phyloP scores from a whole-genome alignment of 2,329 filamentous ascomycete species.

The Paracorniculantispora psalliotae region DNA sequence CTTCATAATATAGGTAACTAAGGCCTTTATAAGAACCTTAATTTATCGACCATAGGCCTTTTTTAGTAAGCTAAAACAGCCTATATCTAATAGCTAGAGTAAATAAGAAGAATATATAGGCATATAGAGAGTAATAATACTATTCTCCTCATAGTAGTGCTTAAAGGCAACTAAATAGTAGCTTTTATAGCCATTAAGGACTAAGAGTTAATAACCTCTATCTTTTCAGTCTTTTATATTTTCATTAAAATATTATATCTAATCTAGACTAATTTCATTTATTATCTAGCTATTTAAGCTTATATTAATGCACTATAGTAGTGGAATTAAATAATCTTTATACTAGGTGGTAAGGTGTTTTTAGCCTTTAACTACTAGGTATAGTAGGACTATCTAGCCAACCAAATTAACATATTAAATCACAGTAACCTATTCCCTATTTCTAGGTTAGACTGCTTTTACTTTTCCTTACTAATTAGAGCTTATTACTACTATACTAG shows the following conservation, averaged over 20 bases:
- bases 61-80: too few relatives aligned
- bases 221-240: too few relatives aligned
- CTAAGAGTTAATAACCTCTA: too few relatives aligned
- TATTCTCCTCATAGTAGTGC: neutral
- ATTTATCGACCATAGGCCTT: neutral
- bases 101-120: neutral
- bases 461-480: too few relatives aligned
- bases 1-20: too few relatives aligned
- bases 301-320: too few relatives aligned
- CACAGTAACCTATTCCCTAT: neutral
- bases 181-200: too few relatives aligned
- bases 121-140: constrained; percentile 2
- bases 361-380: too few relatives aligned
- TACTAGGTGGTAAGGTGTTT: too few relatives aligned
- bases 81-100: neutral
- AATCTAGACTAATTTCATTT: constrained; percentile 1
- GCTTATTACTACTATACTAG: neutral
- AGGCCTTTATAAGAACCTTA: neutral
- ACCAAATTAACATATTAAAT: neutral
- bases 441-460: too few relatives aligned
- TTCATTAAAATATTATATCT: constrained; percentile 2
- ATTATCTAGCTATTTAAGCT: neutral
- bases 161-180: neutral
- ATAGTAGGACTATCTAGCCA: neutral
- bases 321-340: too few relatives aligned